Conservation (phyloP, 306 rosid genomes). For the Crotalaria pallida region DNA sequence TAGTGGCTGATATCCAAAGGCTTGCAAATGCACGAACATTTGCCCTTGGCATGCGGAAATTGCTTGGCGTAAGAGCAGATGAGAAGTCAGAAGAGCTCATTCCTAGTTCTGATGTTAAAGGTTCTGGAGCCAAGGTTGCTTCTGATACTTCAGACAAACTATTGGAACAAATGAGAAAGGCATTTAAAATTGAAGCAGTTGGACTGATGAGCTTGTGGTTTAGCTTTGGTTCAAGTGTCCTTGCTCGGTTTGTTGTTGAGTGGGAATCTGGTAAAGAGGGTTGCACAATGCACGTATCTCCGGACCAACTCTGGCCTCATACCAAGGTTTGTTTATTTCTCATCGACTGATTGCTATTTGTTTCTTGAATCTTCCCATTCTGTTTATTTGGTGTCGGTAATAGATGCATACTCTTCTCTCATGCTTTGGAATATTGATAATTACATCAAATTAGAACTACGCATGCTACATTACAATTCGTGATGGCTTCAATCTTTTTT, state of each 20-base stretch:
- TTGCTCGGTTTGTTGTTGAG: constrained; percentile 98
- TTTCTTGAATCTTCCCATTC: neutral
- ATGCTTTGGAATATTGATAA: neutral
- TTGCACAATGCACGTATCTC: constrained; percentile 98
- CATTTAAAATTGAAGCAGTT: constrained; percentile 95
- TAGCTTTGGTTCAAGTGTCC: constrained; percentile 89
- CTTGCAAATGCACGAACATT: constrained; percentile 95
- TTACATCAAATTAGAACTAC: constrained; percentile 2
- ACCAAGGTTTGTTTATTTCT: constrained; percentile 64
- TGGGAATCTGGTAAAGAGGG: constrained; percentile 99
- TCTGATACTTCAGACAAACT: constrained; percentile 68
- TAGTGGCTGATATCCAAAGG: constrained; percentile 90
- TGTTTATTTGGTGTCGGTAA: neutral
- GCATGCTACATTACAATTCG: neutral
- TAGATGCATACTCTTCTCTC: neutral
- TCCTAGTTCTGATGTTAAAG: constrained; percentile 53
- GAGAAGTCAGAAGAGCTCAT: constrained; percentile 73
- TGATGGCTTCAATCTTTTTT: constrained; percentile 5
- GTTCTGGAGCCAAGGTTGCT: constrained; percentile 49
- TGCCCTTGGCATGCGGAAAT: constrained; percentile 88
- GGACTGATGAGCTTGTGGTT: constrained; percentile 98
- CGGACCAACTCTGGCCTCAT: constrained; percentile 99
- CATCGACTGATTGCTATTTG: constrained; percentile 13
- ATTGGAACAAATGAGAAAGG: constrained; percentile 87
- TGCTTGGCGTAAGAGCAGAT: constrained; percentile 82